Percentiles rank a stretch among this genome's conserved stretches.
Evolutionary conservation across 257 asterid genomes (phyloP).

Genomic region (Solanum neorickii): DNA sequence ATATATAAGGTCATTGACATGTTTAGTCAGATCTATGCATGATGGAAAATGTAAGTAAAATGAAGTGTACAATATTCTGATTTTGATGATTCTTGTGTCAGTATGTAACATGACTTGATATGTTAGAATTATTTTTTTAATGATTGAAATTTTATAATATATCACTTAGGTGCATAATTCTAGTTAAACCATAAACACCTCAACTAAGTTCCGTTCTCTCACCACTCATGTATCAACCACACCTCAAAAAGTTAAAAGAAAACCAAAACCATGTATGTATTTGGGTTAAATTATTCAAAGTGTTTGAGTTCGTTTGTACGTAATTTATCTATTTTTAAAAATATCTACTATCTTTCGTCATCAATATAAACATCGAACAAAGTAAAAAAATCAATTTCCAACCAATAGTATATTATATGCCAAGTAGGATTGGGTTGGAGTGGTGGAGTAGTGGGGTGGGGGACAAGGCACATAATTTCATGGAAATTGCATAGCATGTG

Average conservation of each 20-base stretch:
- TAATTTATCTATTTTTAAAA: not conserved
- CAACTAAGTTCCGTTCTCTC: not conserved
- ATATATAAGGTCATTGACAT: not conserved
- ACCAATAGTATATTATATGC: not conserved
- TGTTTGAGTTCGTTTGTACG: rapidly evolving
- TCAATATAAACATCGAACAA: not conserved
- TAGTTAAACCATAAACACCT: not conserved
- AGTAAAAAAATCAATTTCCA: not conserved
- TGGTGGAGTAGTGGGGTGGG: not conserved
- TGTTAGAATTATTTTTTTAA: not conserved
- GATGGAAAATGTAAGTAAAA: not conserved
- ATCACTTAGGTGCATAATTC: not conserved
- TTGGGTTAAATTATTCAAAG: not conserved
- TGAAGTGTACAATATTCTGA: not conserved
- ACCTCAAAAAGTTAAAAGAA: not conserved
- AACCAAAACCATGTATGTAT: not conserved
- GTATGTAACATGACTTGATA: not conserved
- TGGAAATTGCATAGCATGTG: not conserved
- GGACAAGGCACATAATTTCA: not conserved
- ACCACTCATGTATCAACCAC: not conserved
- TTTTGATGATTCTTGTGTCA: not conserved
- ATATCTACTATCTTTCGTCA: rapidly evolving
- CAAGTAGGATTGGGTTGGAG: not conserved
- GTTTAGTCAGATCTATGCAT: not conserved
- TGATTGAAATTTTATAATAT: not conserved